Evolutionary conservation across 2,329 filamentous ascomycete species (phyloP).

Genomic region (Colletotrichum nymphaeae): DNA sequence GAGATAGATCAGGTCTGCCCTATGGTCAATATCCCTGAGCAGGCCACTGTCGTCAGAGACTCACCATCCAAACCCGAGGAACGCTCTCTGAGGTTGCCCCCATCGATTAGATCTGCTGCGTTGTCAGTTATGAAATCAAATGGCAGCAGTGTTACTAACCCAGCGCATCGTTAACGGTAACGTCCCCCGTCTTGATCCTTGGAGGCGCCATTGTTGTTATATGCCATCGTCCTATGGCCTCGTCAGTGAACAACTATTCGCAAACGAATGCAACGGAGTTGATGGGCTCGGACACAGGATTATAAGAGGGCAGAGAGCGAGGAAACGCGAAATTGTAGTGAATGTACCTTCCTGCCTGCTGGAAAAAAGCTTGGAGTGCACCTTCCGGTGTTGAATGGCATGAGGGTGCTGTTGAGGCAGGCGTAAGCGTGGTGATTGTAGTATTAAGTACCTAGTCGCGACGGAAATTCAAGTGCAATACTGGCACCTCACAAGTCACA

Average conservation of each 20-base stretch:
- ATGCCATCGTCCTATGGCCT: not conserved
- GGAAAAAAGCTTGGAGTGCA: not conserved
- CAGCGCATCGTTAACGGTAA: conserved; percentile 32
- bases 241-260: not conserved
- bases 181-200: conserved; percentile 29
- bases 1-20: conserved; percentile 50
- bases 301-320: too few species aligned
- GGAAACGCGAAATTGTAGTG: not conserved
- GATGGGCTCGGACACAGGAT: not conserved
- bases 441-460: not conserved
- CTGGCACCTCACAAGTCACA: not conserved
- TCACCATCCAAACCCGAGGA: conserved; percentile 55
- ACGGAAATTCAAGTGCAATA: not conserved
- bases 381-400: not conserved
- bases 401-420: not conserved
- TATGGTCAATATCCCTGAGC: not conserved
- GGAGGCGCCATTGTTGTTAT: conserved; percentile 27
- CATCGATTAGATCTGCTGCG: conserved; percentile 42
- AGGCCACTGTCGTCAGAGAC: conserved; percentile 1
- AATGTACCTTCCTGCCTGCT: not conserved
- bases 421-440: not conserved
- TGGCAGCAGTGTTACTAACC: not conserved
- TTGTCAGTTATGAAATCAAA: not conserved
- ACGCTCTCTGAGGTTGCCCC: conserved; percentile 49
- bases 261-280: not conserved